Base-by-base conservation (phyloP, 1,139 yeast species). In the Yamadazyma mexicana region DNA sequence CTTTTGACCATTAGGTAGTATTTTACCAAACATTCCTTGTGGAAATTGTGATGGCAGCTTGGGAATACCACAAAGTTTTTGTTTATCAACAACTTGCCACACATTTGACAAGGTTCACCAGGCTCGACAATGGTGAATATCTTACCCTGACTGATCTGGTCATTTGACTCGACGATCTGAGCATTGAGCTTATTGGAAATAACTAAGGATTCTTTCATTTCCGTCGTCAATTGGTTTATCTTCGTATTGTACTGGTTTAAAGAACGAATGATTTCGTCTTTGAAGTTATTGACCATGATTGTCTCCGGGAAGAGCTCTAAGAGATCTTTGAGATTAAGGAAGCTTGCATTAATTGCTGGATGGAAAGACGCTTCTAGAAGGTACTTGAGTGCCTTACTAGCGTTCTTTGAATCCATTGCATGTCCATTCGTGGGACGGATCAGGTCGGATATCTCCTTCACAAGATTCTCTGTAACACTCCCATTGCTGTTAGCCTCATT, bases 261-360 rank as follows among this genome's bases (percentile, higher is more conserved):
- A 4, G 94, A 85, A 31, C 74, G 68, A 23, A 92, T 87, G 28
- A 94, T 79, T 51, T 89, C 96, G 37, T 84, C 86, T 52, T 88
- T 88, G 57, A 92, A 78, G 44, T 86, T 81, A 50, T 88, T 95
- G 37, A 92, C 83, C 35, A 86, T 81, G 0, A 87, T 77, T 40
- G 86, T 79, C 50, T 88, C 92, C 0, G 97, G 96, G 51, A 91
- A 83, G 25, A 88, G 64, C 1, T 95, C 95, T 35, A 94, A 61
- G 28, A 94, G 59, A 52, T 92, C 98, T 50, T 87, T 91, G 38
- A 92, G 81, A 3, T 82, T 75, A 17, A 92, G 63, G 22, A 58
- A 50, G 35, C 51, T 52, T 1, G 59, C 47, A 22, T 47, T 56
- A 11, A 49, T 48, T 17, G 49, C 45, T 15, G 40, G 45, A 14